A percentile compares a stretch with the other conserved stretches of the same genome.
Evolutionary conservation across 2,329 filamentous ascomycete genomes (phyloP).

Genomic region (Trichoderma atrobrunneum): DNA sequence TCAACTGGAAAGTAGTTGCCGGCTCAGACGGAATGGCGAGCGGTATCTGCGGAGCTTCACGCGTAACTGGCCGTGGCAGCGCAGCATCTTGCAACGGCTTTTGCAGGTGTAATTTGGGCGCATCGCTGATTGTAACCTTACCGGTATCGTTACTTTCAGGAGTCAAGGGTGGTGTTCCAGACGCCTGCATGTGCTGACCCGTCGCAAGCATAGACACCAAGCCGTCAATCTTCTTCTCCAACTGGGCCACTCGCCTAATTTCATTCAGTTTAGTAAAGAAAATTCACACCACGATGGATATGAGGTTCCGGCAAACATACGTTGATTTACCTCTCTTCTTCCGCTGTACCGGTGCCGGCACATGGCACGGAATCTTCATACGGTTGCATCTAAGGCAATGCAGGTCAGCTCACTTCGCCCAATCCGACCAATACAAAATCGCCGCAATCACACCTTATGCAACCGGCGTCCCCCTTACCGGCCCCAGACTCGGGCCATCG

Average conservation of each 20-base stretch:
- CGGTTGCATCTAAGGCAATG: constrained; percentile 31
- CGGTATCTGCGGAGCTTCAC: neutral
- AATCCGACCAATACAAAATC: neutral
- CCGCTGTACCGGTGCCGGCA: constrained; percentile 34
- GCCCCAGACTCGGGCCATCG: constrained; percentile 30
- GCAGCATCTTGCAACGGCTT: neutral
- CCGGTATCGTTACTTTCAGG: constrained; percentile 17
- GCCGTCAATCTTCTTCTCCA: constrained; percentile 42
- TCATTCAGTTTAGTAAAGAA: neutral
- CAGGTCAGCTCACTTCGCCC: neutral
- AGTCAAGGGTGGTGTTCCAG: constrained; percentile 20
- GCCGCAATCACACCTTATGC: constrained; percentile 27
- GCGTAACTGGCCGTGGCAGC: neutral
- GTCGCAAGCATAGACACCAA: constrained; percentile 38
- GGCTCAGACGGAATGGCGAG: neutral
- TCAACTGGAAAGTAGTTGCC: constrained; percentile 26
- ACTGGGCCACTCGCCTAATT: constrained; percentile 36
- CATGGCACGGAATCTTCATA: constrained; percentile 34
- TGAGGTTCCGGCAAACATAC: constrained; percentile 22
- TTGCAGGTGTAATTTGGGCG: neutral
- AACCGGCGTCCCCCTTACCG: constrained; percentile 24
- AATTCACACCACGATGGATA: neutral
- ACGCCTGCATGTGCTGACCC: constrained; percentile 28
- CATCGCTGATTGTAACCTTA: neutral
- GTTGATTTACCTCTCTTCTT: constrained; percentile 38